Percentiles rank a stretch among this genome's conserved stretches.
Evolutionary conservation across 495 filamentous ascomycete species (phyloP).

Genomic region (Physcia stellaris): DNA sequence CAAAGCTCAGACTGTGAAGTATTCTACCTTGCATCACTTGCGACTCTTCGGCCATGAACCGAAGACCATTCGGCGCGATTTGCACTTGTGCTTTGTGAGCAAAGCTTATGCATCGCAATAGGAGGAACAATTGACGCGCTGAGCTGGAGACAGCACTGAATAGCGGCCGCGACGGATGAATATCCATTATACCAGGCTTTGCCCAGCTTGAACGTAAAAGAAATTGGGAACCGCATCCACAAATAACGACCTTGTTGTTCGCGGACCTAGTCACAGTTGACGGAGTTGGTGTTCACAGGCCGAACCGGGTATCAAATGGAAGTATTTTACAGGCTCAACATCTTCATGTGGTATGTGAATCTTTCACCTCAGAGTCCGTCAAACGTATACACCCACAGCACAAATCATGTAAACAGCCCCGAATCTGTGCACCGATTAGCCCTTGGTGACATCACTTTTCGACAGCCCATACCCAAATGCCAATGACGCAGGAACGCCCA

Average conservation of each 20-base stretch:
- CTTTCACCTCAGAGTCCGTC: slow-evolving; percentile 26
- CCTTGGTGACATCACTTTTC: slow-evolving; percentile 8
- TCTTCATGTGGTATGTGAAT: too few species aligned
- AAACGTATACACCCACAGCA: slow-evolving; percentile 97
- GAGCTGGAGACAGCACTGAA: slow-evolving; percentile 80
- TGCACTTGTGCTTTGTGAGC: slow-evolving; percentile 68
- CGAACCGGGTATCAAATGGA: slow-evolving; percentile 12
- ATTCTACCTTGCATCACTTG: slow-evolving; percentile 71
- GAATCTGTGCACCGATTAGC: slow-evolving; percentile 41
- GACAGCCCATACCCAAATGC: slow-evolving; percentile 61
- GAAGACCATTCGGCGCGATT: slow-evolving; percentile 67
- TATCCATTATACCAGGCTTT: too few species aligned
- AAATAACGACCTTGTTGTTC: too few species aligned
- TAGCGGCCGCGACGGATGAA: slow-evolving; percentile 34
- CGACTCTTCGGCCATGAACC: slow-evolving; percentile 74
- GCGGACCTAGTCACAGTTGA: too few species aligned
- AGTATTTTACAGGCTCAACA: slow-evolving; percentile 9
- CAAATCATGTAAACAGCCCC: slow-evolving; percentile 97
- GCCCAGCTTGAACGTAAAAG: neutral
- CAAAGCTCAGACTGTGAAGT: slow-evolving; percentile 1
- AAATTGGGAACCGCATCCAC: too few species aligned
- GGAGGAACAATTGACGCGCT: slow-evolving; percentile 73
- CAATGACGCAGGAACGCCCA: slow-evolving; percentile 77
- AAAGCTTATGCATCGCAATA: slow-evolving; percentile 80
- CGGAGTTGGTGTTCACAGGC: too few species aligned